Base-by-base conservation (phyloP, 169 alveolate genomes). In the Plasmodium inui region DNA sequence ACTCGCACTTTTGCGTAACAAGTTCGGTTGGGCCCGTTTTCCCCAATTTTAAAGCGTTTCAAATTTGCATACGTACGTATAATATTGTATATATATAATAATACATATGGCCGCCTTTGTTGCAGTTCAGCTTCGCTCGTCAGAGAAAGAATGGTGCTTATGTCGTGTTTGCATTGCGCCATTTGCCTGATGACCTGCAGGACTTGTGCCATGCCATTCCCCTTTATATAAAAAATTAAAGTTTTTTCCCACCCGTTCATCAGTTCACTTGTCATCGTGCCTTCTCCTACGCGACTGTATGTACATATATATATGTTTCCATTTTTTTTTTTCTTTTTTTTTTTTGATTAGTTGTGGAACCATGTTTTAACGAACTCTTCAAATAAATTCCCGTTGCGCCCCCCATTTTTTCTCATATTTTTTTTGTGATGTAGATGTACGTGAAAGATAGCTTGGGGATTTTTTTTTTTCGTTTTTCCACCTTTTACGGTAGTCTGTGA, bases 221-320 rank as follows among this genome's bases (percentile, higher is more conserved):
- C 37, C 12, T 26, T 67, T 32, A 76, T 37, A 14, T 76, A 28
- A 76, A 76, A 76, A 76, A 37, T 76, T 37, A 37, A 32, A 67
- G 28, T 2, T 9, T 67, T 22, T 67, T 26, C 61, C 61, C 76
- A 26, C 14, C 32, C 17, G 10, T 26, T 67, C 34, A 37, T 76
- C 22, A 32, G 41, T 76, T 28, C 26, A 73, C 10, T 19, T 73
- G 22, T 76, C 57, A 76, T 76, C 50, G 32, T 10, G 12, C 57
- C 34, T 14, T 76, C 44, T 22, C 41, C 57, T 55, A 44, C 14
- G 50, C 34, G n/a, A 44, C 28, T 41, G 22, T 82, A 28, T 61
- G 41, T 55, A 82, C 67, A 82, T 82, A 82, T 82, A 82, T n/a
- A 82, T 55, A 32, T 44, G 41, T 32, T 57, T 57, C 67, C 57